phyloP scores from a whole-genome alignment of 345 rosid genomes.

The Eucalyptus leucophloia region DNA sequence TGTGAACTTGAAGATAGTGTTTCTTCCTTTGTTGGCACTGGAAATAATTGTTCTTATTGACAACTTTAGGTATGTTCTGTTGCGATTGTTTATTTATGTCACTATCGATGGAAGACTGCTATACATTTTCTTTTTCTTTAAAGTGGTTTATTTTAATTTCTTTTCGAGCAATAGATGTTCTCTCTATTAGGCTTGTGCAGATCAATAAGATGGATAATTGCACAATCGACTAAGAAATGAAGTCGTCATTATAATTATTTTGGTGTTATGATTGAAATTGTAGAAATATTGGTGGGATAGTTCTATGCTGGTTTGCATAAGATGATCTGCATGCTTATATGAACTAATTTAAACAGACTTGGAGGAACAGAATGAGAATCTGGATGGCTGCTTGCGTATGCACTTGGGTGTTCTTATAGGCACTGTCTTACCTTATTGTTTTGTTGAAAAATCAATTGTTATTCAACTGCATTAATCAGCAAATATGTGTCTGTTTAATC shows the following conservation, averaged over 20 bases:
- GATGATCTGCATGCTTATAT: neutral
- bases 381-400: neutral
- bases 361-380: neutral
- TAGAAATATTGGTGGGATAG: neutral
- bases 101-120: neutral
- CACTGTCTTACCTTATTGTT: neutral
- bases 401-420: neutral
- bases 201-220: neutral
- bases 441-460: neutral
- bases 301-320: neutral
- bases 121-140: neutral
- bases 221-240: neutral
- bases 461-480: neutral
- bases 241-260: neutral
- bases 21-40: slow-evolving; percentile 72
- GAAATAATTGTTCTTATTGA: slow-evolving; percentile 70
- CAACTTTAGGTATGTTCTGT: slow-evolving; percentile 64
- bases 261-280: neutral
- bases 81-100: neutral
- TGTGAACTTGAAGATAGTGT: slow-evolving; percentile 83
- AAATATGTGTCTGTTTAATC: neutral
- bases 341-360: neutral
- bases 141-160: neutral
- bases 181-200: neutral
- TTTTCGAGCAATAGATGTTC: neutral